These are phyloP conservation scores for Rubus parviflorus DNA, from an alignment of 306 rosid genomes.

Conservation along the genomic window DNA sequence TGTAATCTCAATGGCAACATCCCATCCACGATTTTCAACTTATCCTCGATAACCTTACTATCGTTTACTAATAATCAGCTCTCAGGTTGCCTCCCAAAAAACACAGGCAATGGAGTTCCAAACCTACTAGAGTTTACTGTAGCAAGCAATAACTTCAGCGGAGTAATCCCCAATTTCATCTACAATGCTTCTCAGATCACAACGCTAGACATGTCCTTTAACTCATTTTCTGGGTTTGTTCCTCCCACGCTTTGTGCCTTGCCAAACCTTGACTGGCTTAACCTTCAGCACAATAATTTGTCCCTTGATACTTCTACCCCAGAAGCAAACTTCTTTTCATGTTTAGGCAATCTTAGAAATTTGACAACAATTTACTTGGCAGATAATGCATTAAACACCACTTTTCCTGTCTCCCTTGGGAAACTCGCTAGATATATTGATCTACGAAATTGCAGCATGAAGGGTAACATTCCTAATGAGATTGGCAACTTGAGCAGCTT, in stretches of 20 bases:
- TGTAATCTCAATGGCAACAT: too few species aligned
- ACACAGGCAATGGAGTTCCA: too few species aligned
- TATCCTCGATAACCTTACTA: too few species aligned
- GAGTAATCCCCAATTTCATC: constrained; percentile 15
- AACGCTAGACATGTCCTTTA: not conserved
- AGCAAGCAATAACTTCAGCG: not conserved
- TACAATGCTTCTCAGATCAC: constrained; percentile 17
- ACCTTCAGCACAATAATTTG: not conserved
- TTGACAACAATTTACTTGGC: fast-evolving
- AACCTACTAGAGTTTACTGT: too few species aligned
- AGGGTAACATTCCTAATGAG: not conserved
- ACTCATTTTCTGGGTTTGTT: constrained; percentile 5
- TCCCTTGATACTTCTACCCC: not conserved
- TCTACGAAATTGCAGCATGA: not conserved
- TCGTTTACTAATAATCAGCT: too few species aligned
- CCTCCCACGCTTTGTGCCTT: not conserved
- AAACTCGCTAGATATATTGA: too few species aligned
- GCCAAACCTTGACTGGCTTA: not conserved
- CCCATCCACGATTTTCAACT: too few species aligned
- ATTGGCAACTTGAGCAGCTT: not conserved
- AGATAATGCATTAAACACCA: not conserved
- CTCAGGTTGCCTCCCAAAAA: too few species aligned
- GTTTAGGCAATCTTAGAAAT: too few species aligned
- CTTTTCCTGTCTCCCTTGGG: too few species aligned
- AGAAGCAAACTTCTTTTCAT: not conserved